phyloP scores from a whole-genome alignment of 83 land plant genomes.

The Isoetes engelmannii region DNA sequence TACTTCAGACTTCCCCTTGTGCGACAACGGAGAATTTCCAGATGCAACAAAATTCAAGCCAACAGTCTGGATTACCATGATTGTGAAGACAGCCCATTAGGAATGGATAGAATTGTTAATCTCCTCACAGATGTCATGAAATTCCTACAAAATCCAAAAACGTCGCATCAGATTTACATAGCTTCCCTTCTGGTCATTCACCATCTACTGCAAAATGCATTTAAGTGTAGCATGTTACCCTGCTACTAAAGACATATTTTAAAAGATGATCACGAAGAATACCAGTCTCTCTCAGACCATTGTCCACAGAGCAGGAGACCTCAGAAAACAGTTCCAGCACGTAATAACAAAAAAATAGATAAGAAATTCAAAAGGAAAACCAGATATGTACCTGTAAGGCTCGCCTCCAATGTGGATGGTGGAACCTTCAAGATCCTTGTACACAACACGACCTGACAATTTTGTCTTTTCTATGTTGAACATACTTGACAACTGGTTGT shows the following conservation, averaged over 20 bases:
- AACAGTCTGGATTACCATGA: too few relatives aligned
- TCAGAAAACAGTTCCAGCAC: conserved; percentile 1
- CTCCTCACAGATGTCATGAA: conserved; percentile 40
- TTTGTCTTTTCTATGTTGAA: conserved; percentile 53
- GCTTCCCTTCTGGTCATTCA: neutral
- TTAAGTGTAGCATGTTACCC: neutral
- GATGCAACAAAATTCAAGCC: too few relatives aligned
- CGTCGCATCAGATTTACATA: too few relatives aligned
- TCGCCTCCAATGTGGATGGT: conserved; percentile 49
- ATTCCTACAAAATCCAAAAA: conserved; percentile 31
- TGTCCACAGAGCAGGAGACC: neutral
- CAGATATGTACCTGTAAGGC: conserved; percentile 39
- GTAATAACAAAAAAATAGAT: neutral
- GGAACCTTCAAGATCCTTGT: conserved; percentile 32
- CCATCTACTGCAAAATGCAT: neutral
- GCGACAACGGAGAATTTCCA: too few relatives aligned
- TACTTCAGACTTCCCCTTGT: too few relatives aligned
- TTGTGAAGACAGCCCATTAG: too few relatives aligned
- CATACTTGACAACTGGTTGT: conserved; percentile 55
- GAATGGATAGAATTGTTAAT: conserved; percentile 28
- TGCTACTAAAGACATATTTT: neutral
- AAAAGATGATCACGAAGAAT: neutral
- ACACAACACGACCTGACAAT: conserved; percentile 28
- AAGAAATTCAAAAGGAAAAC: neutral
- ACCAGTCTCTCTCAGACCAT: neutral